Conservation (phyloP, 2,329 filamentous ascomycete species). For the Coniochaeta sp. region DNA sequence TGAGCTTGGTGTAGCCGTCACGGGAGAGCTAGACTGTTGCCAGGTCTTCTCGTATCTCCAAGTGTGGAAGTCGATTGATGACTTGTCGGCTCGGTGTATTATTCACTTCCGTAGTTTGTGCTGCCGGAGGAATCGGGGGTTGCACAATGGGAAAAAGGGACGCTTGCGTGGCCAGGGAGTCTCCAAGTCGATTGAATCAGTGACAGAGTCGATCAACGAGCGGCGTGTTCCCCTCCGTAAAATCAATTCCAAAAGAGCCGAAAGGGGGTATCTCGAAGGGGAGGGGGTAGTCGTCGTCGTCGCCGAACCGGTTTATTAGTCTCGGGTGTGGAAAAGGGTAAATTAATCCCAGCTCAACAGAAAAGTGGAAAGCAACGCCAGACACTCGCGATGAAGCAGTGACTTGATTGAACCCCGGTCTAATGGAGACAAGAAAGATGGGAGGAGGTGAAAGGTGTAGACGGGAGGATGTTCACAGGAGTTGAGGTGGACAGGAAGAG, state of each 20-base stretch:
- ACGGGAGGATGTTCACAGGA: neutral
- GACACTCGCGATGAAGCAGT: neutral
- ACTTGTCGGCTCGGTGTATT: too few species aligned
- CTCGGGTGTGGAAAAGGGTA: neutral
- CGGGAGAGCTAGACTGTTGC: neutral
- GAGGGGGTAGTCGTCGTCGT: neutral
- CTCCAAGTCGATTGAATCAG: neutral
- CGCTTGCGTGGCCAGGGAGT: conserved; percentile 1
- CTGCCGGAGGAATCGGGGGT: neutral
- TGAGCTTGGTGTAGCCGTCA: neutral
- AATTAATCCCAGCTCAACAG: conserved; percentile 1
- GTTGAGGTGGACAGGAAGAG: neutral
- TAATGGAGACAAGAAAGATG: conserved; percentile 1
- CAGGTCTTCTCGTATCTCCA: neutral
- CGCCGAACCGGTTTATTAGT: neutral
- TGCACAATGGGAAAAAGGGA: neutral
- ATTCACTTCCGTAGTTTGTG: too few species aligned
- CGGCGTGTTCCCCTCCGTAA: neutral
- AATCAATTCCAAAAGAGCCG: neutral
- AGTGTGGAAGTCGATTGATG: neutral
- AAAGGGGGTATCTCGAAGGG: conserved; percentile 1
- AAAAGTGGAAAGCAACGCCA: neutral
- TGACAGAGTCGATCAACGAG: neutral
- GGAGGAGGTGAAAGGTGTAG: neutral
- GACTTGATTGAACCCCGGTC: neutral